phyloP scores from a whole-genome alignment of 495 filamentous ascomycete species.

The Melanomma pulvis-pyrius region DNA sequence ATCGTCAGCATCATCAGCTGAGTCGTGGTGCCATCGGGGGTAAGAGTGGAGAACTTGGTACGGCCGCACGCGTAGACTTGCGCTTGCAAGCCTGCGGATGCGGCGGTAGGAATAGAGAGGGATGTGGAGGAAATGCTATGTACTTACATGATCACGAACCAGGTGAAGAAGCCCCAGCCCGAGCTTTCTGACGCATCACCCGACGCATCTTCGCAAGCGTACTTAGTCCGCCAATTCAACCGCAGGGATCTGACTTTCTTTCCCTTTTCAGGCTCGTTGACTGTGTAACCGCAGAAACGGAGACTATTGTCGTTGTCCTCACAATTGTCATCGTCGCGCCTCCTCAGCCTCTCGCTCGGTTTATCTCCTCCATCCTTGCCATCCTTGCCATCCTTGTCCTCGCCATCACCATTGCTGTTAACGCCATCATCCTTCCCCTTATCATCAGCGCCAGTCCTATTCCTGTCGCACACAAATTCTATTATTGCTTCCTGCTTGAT shows the following conservation, averaged over 20 bases:
- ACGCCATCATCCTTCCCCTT: slow-evolving; percentile 41
- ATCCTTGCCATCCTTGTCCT: slow-evolving; percentile 42
- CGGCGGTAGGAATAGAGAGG: too few relatives aligned
- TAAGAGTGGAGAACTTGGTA: not conserved
- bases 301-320: slow-evolving; percentile 55
- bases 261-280: slow-evolving; percentile 46
- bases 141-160: slow-evolving; percentile 92
- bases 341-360: slow-evolving; percentile 32
- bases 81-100: too few relatives aligned
- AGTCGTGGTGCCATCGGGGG: not conserved
- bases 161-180: slow-evolving; percentile 95
- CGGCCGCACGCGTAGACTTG: not conserved
- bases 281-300: slow-evolving; percentile 68
- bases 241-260: slow-evolving; percentile 58
- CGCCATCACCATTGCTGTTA: slow-evolving; percentile 37
- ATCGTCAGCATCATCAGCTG: slow-evolving; percentile 1
- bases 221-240: slow-evolving; percentile 82
- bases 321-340: slow-evolving; percentile 44
- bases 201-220: slow-evolving; percentile 74
- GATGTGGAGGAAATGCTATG: not conserved
- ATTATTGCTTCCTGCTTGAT: slow-evolving; percentile 70
- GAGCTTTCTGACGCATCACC: slow-evolving; percentile 37
- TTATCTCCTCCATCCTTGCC: slow-evolving; percentile 41
- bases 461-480: slow-evolving; percentile 78
- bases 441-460: slow-evolving; percentile 69